Evolutionary conservation across 495 filamentous ascomycete species (phyloP).

Genomic region (Podospora anserina): DNA sequence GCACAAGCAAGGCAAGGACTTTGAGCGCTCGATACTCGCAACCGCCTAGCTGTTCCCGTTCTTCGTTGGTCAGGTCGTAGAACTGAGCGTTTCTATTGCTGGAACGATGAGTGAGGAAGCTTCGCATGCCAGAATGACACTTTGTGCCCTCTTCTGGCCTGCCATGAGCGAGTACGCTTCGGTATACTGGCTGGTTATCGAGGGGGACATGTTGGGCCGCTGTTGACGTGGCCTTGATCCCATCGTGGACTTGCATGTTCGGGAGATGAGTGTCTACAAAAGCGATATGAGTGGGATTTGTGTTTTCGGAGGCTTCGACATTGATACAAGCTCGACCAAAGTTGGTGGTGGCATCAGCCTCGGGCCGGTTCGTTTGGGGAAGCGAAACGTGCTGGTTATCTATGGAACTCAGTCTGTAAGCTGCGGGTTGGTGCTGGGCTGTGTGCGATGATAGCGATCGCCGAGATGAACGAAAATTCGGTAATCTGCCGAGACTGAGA

Average conservation of each 20-base stretch:
- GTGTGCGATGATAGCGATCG: conserved; percentile 10
- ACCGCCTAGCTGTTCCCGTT: conserved; percentile 71
- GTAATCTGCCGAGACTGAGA: conserved; percentile 13
- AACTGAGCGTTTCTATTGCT: conserved; percentile 73
- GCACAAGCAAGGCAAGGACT: conserved; percentile 68
- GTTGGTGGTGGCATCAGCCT: neutral
- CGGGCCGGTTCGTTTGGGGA: neutral
- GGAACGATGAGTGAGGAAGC: conserved; percentile 31
- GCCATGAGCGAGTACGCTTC: neutral
- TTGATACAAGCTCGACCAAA: neutral
- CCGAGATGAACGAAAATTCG: conserved; percentile 19
- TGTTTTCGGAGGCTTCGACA: neutral
- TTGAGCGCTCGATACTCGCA: conserved; percentile 76
- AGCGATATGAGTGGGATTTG: conserved; percentile 23
- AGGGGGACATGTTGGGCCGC: conserved; percentile 2
- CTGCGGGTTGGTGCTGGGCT: neutral
- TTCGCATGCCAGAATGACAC: conserved; percentile 17
- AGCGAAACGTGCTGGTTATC: neutral
- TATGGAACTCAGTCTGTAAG: neutral
- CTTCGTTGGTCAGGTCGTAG: conserved; percentile 60
- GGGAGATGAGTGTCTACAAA: conserved; percentile 24
- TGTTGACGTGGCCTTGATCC: conserved; percentile 10
- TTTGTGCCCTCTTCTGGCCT: conserved; percentile 9
- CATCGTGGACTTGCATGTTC: neutral
- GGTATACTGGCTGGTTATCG: conserved; percentile 10